These are phyloP conservation scores for Fusarium sp. DNA, from an alignment of 2,329 filamentous ascomycete genomes.

Conservation along the genomic window DNA sequence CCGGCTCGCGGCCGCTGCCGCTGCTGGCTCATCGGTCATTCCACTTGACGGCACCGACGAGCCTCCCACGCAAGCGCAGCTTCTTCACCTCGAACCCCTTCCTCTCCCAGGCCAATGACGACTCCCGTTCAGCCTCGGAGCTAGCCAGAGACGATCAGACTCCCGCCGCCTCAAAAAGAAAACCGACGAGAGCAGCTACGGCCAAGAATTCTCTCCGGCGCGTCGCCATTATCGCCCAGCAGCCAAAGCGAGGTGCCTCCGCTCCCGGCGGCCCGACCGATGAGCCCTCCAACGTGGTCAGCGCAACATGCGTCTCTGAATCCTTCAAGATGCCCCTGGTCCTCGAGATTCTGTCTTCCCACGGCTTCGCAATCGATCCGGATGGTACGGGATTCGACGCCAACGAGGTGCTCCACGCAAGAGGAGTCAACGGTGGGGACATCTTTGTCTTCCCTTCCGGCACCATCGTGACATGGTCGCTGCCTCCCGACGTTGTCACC, in stretches of 20 bases:
- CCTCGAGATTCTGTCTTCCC: slow-evolving; percentile 64
- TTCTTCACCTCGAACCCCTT: slow-evolving; percentile 75
- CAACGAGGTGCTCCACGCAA: slow-evolving; percentile 71
- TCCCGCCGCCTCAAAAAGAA: slow-evolving; percentile 53
- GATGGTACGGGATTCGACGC: slow-evolving; percentile 70
- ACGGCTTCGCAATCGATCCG: slow-evolving; percentile 71
- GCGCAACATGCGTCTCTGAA: slow-evolving; percentile 71
- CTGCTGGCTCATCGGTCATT: slow-evolving; percentile 51
- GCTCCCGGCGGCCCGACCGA: slow-evolving; percentile 40
- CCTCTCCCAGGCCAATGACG: slow-evolving; percentile 55
- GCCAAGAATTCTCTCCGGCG: slow-evolving; percentile 82
- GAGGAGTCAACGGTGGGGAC: slow-evolving; percentile 76
- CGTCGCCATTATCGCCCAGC: slow-evolving; percentile 87
- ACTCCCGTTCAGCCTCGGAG: slow-evolving; percentile 37
- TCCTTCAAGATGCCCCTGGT: slow-evolving; percentile 73
- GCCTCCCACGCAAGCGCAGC: slow-evolving; percentile 64
- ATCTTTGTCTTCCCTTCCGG: slow-evolving; percentile 97
- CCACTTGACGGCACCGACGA: slow-evolving; percentile 56
- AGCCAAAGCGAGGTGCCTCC: slow-evolving; percentile 51
- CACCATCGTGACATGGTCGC: slow-evolving; percentile 91
- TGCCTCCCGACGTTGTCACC: slow-evolving; percentile 81
- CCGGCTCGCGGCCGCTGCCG: slow-evolving; percentile 41
- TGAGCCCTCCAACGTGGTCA: slow-evolving; percentile 59
- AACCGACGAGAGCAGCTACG: slow-evolving; percentile 56
- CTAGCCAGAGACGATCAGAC: slow-evolving; percentile 29